These are phyloP conservation scores for Trichoderma sp. DNA, from an alignment of 2,329 filamentous ascomycete species.

Conservation along the genomic window DNA sequence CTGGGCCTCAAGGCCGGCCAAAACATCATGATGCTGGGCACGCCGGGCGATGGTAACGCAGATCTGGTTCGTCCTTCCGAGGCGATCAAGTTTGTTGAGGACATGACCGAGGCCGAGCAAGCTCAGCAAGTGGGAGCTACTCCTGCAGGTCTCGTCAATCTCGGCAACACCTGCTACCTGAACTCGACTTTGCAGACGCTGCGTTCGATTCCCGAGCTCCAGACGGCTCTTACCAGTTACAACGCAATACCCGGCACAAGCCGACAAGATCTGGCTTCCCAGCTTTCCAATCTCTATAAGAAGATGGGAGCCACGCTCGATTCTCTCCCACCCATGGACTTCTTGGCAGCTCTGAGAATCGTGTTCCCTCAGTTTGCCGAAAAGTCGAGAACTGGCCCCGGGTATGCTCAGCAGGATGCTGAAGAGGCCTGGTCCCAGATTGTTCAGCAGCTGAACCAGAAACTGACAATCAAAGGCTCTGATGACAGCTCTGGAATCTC, in stretches of 20 bases:
- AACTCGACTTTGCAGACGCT: slow-evolving; percentile 96
- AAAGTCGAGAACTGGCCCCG: slow-evolving; percentile 76
- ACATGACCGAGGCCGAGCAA: slow-evolving; percentile 94
- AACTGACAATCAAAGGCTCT: slow-evolving; percentile 67
- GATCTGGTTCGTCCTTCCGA: slow-evolving; percentile 75
- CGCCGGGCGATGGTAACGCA: slow-evolving; percentile 68
- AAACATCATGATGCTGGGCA: slow-evolving; percentile 95
- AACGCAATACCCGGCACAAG: slow-evolving; percentile 40
- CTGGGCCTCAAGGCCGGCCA: slow-evolving; percentile 85
- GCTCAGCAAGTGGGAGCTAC: slow-evolving; percentile 82
- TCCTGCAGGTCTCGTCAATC: slow-evolving; percentile 85
- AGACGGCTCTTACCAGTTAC: slow-evolving; percentile 72
- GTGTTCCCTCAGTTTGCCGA: slow-evolving; percentile 94
- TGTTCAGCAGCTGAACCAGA: slow-evolving; percentile 77
- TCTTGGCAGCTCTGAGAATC: slow-evolving; percentile 77
- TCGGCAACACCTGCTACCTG: slow-evolving; percentile 98
- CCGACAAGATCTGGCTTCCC: slow-evolving; percentile 72
- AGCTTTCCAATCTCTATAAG: slow-evolving; percentile 82
- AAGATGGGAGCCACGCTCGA: slow-evolving; percentile 88
- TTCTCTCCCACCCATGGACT: slow-evolving; percentile 80
- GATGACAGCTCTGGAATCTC: slow-evolving; percentile 59
- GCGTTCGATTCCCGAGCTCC: slow-evolving; percentile 86
- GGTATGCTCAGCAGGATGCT: slow-evolving; percentile 96
- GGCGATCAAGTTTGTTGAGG: slow-evolving; percentile 85
- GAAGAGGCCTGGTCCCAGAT: slow-evolving; percentile 99